phyloP scores from a whole-genome alignment of 768 basidiomycete species.

The Paxillus rubicundulus region DNA sequence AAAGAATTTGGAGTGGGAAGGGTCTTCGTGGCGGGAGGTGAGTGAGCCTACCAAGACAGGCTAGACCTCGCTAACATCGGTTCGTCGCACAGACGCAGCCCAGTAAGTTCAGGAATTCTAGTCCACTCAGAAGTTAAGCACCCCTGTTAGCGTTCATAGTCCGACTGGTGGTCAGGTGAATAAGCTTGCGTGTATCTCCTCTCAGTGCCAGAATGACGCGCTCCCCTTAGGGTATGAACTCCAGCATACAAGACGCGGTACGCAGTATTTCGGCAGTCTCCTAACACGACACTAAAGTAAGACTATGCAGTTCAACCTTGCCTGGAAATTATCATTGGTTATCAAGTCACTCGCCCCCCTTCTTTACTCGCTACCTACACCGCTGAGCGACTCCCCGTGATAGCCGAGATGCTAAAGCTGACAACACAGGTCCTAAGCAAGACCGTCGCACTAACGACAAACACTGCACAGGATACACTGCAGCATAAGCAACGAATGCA shows the following conservation, averaged over 20 bases:
- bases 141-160: slow-evolving; percentile 3
- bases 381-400: slow-evolving; percentile 30
- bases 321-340: slow-evolving; percentile 24
- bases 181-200: not conserved
- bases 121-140: not conserved
- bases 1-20: slow-evolving; percentile 10
- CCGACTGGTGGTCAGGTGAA: slow-evolving; percentile 13
- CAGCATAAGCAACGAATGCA: slow-evolving; percentile 1
- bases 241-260: not conserved
- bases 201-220: not conserved
- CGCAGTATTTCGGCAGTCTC: too few species aligned
- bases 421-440: not conserved
- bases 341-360: slow-evolving; percentile 21
- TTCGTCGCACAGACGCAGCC: slow-evolving; percentile 6
- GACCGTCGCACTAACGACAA: not conserved
- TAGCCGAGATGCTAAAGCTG: too few species aligned
- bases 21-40: slow-evolving; percentile 18
- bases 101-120: slow-evolving; percentile 1
- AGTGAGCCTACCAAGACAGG: not conserved
- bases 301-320: too few species aligned
- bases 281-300: too few species aligned
- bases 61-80: not conserved
- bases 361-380: slow-evolving; percentile 25
- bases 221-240: slow-evolving; percentile 11
- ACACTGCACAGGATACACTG: too few species aligned